Base-by-base conservation (phyloP, 116 monocot genomes). In the Posidonia oceanica region DNA sequence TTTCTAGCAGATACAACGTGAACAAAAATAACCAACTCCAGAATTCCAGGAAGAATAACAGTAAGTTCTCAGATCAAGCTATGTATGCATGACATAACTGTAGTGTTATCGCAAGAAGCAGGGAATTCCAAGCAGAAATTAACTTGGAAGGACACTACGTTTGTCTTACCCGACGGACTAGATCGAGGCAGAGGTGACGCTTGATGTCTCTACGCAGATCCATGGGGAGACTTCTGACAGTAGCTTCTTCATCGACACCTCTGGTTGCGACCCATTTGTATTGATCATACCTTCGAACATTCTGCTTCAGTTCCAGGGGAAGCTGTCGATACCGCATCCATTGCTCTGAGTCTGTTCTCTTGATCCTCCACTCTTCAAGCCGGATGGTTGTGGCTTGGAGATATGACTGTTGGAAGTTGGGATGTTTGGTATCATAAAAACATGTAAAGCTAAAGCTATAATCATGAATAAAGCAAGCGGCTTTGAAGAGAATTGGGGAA, bases 241-340 rank as follows among this genome's bases (percentile, higher is more conserved):
- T 53, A 5, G 63, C 69, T 56, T 94, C 90, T 72, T 94, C 90
- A 66, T 90, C 79, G 3, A 94, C 94, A 4, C 90, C 90, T 38
- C 74, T 77, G 11, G 87, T 90, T 2, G 90, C 87, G 39, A 85
- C 51, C 94, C 94, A 93, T 54, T 79, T 79, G 76, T 80, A 85
- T 59, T 82, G 78, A 38, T 81, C 80, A 44, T 88, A 83, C 63
- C 80, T 72, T 18, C 88, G 55, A 0, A 88, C 76, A 3, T 60
- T 77, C 64, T 74, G 66, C 65, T 52, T 75, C 14, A 88, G 66
- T 59, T 85, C 83, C 7, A 17, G 29, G 2, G 86, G 84, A 7
- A 86, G 78, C 78, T 86, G 89, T 41, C 90, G 61, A 63, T 90
- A 87, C 5, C 76, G 77, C 94, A 94, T 94, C 94, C 94, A 90